Conservation (phyloP, 2,329 filamentous ascomycete genomes). For the Pseudogymnoascus sp. region DNA sequence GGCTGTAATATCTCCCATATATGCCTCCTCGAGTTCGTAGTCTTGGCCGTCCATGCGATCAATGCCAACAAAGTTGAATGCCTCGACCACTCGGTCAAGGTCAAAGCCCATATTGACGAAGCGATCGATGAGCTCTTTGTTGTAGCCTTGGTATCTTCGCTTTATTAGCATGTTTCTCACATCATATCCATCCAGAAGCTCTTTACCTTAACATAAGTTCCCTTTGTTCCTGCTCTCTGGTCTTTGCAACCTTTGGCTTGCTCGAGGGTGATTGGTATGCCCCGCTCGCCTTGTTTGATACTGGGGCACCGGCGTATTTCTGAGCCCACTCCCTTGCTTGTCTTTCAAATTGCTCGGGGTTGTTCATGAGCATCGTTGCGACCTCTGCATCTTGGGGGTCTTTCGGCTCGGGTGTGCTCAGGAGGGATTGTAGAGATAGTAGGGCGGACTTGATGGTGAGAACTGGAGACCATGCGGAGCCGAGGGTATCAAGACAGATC, state of each 20-base stretch:
- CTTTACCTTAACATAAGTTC: constrained; percentile 19
- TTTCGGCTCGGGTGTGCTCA: constrained; percentile 88
- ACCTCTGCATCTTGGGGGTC: constrained; percentile 97
- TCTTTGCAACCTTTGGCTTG: constrained; percentile 19
- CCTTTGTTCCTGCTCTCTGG: constrained; percentile 21
- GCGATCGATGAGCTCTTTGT: constrained; percentile 70
- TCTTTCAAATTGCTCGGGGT: constrained; percentile 69
- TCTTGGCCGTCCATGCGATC: constrained; percentile 69
- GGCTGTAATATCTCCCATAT: constrained; percentile 84
- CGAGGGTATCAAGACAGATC: constrained; percentile 91
- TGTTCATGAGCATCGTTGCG: constrained; percentile 75
- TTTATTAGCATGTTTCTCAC: constrained; percentile 13
- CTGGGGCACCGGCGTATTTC: constrained; percentile 65
- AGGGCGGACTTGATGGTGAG: constrained; percentile 93
- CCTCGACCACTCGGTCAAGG: constrained; percentile 74
- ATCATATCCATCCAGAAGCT: background rate
- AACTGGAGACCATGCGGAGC: constrained; percentile 87
- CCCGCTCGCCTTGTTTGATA: background rate
- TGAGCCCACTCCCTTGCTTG: constrained; percentile 89
- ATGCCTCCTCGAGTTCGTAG: constrained; percentile 81
- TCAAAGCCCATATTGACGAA: constrained; percentile 91
- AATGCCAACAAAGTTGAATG: constrained; percentile 75
- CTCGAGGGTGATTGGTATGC: constrained; percentile 27
- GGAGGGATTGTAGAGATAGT: constrained; percentile 84
- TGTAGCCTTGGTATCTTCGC: constrained; percentile 78